A percentile compares a stretch with the other conserved stretches of the same genome.
These are phyloP conservation scores for Quambalaria eucalypti DNA, from an alignment of 1,284 basidiomycete genomes.

Conservation along the genomic window DNA sequence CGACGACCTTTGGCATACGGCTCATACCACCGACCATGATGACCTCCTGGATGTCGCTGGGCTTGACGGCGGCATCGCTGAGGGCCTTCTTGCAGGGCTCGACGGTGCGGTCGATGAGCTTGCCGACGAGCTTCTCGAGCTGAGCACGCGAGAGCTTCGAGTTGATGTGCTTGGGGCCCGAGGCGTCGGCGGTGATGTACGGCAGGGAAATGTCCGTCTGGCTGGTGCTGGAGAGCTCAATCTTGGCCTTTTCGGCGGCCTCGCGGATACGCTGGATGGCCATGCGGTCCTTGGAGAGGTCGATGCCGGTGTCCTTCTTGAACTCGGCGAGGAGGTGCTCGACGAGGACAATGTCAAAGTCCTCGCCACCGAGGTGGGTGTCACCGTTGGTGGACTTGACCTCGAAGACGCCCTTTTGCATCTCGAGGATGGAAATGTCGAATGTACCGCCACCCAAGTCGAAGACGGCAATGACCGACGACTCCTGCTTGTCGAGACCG, in stretches of 20 bases:
- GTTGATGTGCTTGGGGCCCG: constrained; percentile 96
- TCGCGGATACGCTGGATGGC: constrained; percentile 99
- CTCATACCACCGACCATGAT: constrained; percentile 97
- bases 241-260: constrained; percentile 98
- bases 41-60: constrained; percentile 86
- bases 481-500: constrained; percentile 49
- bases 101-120: constrained; percentile 77
- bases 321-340: constrained; percentile 81
- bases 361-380: constrained; percentile 96
- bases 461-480: constrained; percentile 72
- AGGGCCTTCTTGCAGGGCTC: constrained; percentile 98
- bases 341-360: constrained; percentile 87
- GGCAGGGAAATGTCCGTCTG: constrained; percentile 90
- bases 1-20: constrained; percentile 88
- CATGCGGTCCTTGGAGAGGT: constrained; percentile 78
- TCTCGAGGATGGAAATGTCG: constrained; percentile 96
- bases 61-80: constrained; percentile 79
- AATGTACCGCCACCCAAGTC: constrained; percentile 91
- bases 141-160: constrained; percentile 74
- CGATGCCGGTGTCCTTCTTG: constrained; percentile 82
- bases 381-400: constrained; percentile 99
- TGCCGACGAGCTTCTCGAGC: constrained; percentile 75
- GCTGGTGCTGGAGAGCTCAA: constrained; percentile 83
- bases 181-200: constrained; percentile 90
- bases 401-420: constrained; percentile 98